Base-by-base conservation (phyloP, 2,329 filamentous ascomycete species). In the Thermoascus crustaceus region DNA sequence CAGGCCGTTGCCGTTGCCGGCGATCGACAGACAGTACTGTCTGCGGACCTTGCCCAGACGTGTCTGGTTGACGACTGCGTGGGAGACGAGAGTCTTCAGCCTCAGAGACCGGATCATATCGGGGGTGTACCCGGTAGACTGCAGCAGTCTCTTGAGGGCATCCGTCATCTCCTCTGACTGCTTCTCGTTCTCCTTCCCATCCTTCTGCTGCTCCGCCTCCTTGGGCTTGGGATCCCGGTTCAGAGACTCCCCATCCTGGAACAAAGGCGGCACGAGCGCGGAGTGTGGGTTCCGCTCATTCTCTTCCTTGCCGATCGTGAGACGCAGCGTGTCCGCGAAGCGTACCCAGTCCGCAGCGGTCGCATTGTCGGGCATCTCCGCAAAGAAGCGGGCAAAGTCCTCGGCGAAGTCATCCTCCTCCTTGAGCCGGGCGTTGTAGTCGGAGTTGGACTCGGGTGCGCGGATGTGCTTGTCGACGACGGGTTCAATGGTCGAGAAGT, bases 21-120 rank as follows among this genome's bases (percentile, higher is more conserved):
- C 88, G 48, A 95, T 79, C 25, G 79, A 79, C 42, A 96, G 66
- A 49, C 78, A 72, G 52, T 89, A 93, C 25, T 72, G 52, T 60
- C 81, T 85, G 48, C 74, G 73, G 40, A 98, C 81, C 72, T 96
- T 98, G 57, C 91, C 91, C 64, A 98, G 78, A 68, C 89, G 84
- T 14, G 91, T 96, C 72, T 96, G 89, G 66, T 98, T 96, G 46
- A 76, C 71, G 40, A 98, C 91, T 25, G 65, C 63, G 53, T 89
- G 84, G 4, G 57, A 55, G 30, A 94, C 82, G 30, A 98, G 66
- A 31, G 73, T 70, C 72, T 93, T 94, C 45, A 75, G 66, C 39
- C 75, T 69, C 40, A 94, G 61, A 2, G 47, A 51, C 16, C 53
- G 50, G 34, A 82, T 65, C 40, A 73, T 54, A 1, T 60, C 43